phyloP scores from a whole-genome alignment of 805 yeast genomes.

The Jamesozyma rosinii region DNA sequence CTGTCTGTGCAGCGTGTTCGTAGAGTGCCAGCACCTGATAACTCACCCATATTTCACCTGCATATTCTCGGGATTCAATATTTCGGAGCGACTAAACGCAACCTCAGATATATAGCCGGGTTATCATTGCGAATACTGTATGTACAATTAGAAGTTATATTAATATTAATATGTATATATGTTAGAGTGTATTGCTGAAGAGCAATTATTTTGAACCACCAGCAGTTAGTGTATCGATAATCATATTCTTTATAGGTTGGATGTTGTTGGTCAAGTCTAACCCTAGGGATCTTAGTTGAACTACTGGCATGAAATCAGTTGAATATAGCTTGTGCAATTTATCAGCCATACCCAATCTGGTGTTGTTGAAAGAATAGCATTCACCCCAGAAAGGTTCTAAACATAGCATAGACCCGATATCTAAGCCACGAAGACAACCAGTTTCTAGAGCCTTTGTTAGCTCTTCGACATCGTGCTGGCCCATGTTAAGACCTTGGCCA shows the following conservation, averaged over 20 bases:
- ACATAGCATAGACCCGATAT: constrained; percentile 72
- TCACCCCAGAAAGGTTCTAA: constrained; percentile 80
- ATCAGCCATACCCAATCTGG: constrained; percentile 79
- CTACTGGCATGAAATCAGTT: constrained; percentile 64
- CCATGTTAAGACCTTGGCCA: constrained; percentile 97
- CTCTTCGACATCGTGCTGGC: constrained; percentile 80
- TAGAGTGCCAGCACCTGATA: no score
- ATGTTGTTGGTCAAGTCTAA: constrained; percentile 57
- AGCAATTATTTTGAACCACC: constrained; percentile 12
- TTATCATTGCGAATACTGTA: neutral
- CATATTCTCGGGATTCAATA: no score
- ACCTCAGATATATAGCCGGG: neutral
- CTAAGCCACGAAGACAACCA: constrained; percentile 72
- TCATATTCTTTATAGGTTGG: constrained; percentile 55
- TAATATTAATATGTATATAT: no score
- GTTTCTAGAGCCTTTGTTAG: constrained; percentile 59
- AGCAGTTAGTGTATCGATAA: constrained; percentile 48
- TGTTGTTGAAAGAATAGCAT: constrained; percentile 74
- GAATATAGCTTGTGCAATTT: constrained; percentile 82
- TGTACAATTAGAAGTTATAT: neutral
- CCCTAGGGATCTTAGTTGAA: constrained; percentile 66
- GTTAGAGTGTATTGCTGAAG: neutral
- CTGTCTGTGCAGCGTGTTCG: no score
- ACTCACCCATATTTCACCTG: no score
- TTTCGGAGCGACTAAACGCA: no score